Evolutionary conservation across 75 land plant genomes (phyloP), one percentile per base, ranked within the genome.

Genomic region (Cupressus sempervirens): DNA sequence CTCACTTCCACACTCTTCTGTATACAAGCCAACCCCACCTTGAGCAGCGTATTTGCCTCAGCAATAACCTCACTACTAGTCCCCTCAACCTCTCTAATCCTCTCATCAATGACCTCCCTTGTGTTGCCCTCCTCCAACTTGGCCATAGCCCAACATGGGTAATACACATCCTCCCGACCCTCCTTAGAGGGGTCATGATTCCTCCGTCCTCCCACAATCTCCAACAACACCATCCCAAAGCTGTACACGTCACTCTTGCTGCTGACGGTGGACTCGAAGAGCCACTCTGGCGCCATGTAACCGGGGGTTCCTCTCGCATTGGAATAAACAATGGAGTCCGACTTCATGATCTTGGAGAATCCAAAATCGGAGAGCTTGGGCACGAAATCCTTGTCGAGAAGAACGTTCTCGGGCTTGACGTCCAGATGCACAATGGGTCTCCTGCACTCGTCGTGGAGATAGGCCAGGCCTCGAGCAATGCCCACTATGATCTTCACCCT

Each of bases 21-120:
- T 35, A 89, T 88, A 80, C 93, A 91, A 84, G 84, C 88, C n/a
- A 91, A 58, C 43, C 89, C 93, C 30, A 88, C 86, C 52, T 38
- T 86, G 7, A 84, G 34, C 62, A 86, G 83, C 76, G 82, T 83
- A 41, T 86, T 83, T 13, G 86, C 88, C 68, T 52, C 14, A 2
- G 74, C 34, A 30, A 30, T 35, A 29, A 70, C 14, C 8, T 30
- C 34, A 7, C 35, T 23, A 67, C 23, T n/a, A 9, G 0, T 8
- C 2, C 29, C 35, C 12, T 70, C 74, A 70, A 29, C 32, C 0
- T 70, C 74, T 32, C 74, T 70, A 10, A 70, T 83, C 32, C 85
- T 85, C 32, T 80, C 84, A n/a, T 89, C 72, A 30, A 79, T 83
- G 72, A 68, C 77, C 9, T 87, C 88, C 58, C 85, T 62, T 1